Percentiles rank a stretch among this genome's conserved stretches.
Evolutionary conservation across 2,329 filamentous ascomycete species (phyloP).

Genomic region (Beauveria medogensis): DNA sequence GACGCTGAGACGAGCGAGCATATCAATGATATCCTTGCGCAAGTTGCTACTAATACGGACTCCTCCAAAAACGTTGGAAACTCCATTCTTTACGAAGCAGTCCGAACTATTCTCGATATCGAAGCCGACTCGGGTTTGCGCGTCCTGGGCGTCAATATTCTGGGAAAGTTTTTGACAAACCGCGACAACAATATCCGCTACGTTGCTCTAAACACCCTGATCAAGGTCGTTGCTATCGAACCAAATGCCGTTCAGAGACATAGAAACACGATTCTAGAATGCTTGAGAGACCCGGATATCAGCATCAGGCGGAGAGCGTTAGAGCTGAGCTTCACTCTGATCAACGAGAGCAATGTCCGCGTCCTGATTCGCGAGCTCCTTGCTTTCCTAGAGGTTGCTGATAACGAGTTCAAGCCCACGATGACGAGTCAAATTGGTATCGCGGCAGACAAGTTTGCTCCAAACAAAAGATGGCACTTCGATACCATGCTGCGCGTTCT

Average conservation of each 20-base stretch:
- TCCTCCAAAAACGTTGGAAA: constrained; percentile 98
- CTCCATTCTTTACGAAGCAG: constrained; percentile 94
- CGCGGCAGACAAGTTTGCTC: constrained; percentile 89
- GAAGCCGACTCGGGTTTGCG: constrained; percentile 92
- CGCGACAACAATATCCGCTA: constrained; percentile 99
- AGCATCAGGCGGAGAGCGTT: constrained; percentile 93
- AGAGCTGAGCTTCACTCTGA: constrained; percentile 94
- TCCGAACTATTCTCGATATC: constrained; percentile 94
- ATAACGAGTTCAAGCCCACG: constrained; percentile 96
- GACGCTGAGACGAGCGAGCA: constrained; percentile 86
- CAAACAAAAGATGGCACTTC: constrained; percentile 97
- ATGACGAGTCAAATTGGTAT: constrained; percentile 99
- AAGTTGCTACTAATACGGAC: constrained; percentile 96
- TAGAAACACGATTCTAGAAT: constrained; percentile 94
- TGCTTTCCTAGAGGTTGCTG: constrained; percentile 91
- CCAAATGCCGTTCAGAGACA: constrained; percentile 96
- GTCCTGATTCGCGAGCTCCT: constrained; percentile 88
- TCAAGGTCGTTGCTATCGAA: constrained; percentile 96
- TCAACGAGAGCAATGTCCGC: constrained; percentile 93
- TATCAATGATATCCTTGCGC: constrained; percentile 96
- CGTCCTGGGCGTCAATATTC: constrained; percentile 93
- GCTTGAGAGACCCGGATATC: constrained; percentile 92
- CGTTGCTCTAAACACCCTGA: constrained; percentile 91
- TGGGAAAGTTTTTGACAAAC: constrained; percentile 97
- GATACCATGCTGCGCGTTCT: constrained; percentile 95